Evolutionary conservation across 352 stramenopile genomes (phyloP), one percentile per base, ranked within the genome.

Genomic region (Aphanomyces astaci): DNA sequence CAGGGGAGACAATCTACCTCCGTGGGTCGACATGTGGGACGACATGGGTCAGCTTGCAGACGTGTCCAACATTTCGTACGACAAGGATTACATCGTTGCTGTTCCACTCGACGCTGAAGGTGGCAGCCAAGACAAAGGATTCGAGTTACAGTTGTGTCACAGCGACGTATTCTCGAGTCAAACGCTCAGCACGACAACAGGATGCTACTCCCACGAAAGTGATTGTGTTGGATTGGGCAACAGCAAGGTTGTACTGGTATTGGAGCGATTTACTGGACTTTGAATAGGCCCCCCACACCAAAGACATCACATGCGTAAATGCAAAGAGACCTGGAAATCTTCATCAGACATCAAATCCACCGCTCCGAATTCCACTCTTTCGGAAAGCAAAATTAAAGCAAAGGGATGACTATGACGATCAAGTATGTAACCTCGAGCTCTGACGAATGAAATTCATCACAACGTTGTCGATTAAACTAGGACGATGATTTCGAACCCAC

Each of bases 1-100:
- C 51, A 59, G 27, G 27, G 51, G 28, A 32, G 51, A 59, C 19
- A 19, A 22, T 5, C 33, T 59, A 28, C 25, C 51, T 40, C 27
- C 24, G 2, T 59, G 51, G 51, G 30, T 28, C 0, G 51, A 59
- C 51, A 25, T 39, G 30, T 59, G 51, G 51, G 51, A 59, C 25
- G 51, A 59, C 51, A 59, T 59, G 25, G 51, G 51, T 19, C 51
- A 59, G n/a, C 24, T 59, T n/a, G 51, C 51, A 19, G 51, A 59
- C 19, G 51, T 59, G 11, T 33, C 51, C 22, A 33, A 22, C 19
- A 32, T 59, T 39, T n/a, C 51, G 30, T 59, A 32, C 13, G 51
- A 59, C 51, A 59, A 59, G 30, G 51, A 59, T 13, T 59, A 59
- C 27, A 13, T 39, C 13, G 5, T 39, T 19, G 51, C 15, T 13